Evolutionary conservation across 1,284 basidiomycete genomes (phyloP), one percentile per base, ranked within the genome.

Genomic region (Sanghuangporus weigelae): DNA sequence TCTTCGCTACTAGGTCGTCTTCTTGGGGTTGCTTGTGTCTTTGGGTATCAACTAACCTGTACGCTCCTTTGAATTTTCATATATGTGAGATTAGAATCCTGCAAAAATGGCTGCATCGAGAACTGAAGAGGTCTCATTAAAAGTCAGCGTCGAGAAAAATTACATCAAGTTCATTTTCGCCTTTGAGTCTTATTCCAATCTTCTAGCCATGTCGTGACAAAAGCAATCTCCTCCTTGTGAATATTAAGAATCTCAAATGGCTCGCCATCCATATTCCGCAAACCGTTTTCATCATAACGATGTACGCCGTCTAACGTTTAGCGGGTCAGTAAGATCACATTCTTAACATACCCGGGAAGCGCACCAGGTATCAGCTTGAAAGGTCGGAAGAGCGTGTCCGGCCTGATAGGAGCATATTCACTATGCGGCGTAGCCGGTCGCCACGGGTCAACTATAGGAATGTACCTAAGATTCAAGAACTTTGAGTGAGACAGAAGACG

Each of bases 251-350:
- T 96, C 68, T 93, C 82, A 8, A 76, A 71, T 0, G 96, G 96
- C 71, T 97, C 95, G 35, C 83, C 76, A 0, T 74, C 70, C 40
- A 84, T 77, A 67, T 93, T 78, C 10, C 70, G 71, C n/a, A 93
- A 79, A 0, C 95, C 94, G 71, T 91, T 90, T 76, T 95, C 92
- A 69, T 96, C 95, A 70, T 88, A 96, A 71, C 96, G 95, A 72
- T 97, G 95, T 2, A 96, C 92, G 19, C 83, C 93, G 64, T 85
- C 90, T 56, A 16, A 54, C 57, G 6, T 7, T 40, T n/a, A 12
- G 16, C 16, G 38, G 35, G 40, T 55, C 23, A 61, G 23, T 16
- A 48, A 57, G 31, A 53, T 46, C 12, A 59, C 39, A 21, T 48
- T 19, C 10, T 61, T 6, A 42, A 54, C 39, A n/a, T 39, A 56